phyloP scores from a whole-genome alignment of 2,329 filamentous ascomycete species.

The Cladosporium sp. region DNA sequence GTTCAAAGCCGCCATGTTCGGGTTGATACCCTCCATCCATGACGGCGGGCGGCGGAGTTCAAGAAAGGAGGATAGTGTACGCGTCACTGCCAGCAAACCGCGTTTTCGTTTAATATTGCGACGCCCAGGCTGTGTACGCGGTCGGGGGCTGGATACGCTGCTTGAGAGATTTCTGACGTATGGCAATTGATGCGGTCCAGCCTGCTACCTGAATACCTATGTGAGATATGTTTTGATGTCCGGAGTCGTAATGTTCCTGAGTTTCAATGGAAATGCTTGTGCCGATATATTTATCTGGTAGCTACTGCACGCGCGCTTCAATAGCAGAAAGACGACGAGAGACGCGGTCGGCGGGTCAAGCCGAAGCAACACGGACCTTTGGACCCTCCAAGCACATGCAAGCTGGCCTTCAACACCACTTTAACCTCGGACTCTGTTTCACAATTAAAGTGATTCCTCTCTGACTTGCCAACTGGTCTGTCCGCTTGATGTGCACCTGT shows the following conservation, averaged over 20 bases:
- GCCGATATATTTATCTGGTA: not conserved
- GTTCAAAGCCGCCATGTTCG: slow-evolving; percentile 34
- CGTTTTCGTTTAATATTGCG: not conserved
- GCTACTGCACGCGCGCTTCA: slow-evolving; percentile 5
- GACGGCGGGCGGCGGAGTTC: slow-evolving; percentile 25
- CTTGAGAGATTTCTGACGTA: not conserved
- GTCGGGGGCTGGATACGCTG: not conserved
- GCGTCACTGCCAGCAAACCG: not conserved
- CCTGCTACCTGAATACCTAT: not conserved
- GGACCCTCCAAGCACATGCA: slow-evolving; percentile 15
- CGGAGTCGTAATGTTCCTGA: not conserved
- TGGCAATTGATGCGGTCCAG: not conserved
- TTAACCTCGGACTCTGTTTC: slow-evolving; percentile 1
- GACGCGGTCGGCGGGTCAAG: slow-evolving; percentile 13
- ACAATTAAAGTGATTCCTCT: not conserved
- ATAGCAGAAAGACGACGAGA: slow-evolving; percentile 9
- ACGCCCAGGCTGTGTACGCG: not conserved
- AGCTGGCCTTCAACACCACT: slow-evolving; percentile 10
- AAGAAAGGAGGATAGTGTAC: not conserved
- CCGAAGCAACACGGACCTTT: slow-evolving; percentile 9
- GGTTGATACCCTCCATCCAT: slow-evolving; percentile 33
- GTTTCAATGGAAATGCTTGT: not conserved
- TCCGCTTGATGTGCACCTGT: not conserved
- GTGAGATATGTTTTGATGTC: not conserved
- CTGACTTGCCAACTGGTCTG: not conserved